Percentiles rank a stretch among this genome's conserved stretches.
phyloP scores from a whole-genome alignment of 225 moss, liverwort and hornwort species.

The Sphagnum tenellum region DNA sequence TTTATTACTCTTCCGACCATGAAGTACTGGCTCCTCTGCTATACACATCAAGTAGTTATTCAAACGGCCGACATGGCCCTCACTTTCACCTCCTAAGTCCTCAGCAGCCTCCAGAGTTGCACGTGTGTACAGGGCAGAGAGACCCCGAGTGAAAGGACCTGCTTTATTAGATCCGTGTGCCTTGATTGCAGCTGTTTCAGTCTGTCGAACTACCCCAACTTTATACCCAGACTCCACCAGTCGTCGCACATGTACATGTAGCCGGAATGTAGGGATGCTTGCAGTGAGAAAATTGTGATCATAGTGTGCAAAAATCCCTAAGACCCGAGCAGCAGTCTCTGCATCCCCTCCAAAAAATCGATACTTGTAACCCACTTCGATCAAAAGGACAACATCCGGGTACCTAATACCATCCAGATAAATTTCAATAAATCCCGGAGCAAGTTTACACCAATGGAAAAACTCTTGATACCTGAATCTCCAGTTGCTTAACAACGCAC shows the following conservation, averaged over 20 bases:
- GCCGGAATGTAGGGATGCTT: slow-evolving; percentile 84
- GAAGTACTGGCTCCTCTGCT: slow-evolving; percentile 58
- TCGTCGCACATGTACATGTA: slow-evolving; percentile 90
- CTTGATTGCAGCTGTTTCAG: slow-evolving; percentile 96
- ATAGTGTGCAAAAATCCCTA: slow-evolving; percentile 81
- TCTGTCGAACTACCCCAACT: slow-evolving; percentile 94
- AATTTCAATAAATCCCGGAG: no score
- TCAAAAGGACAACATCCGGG: slow-evolving; percentile 75
- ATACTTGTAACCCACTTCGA: slow-evolving; percentile 93
- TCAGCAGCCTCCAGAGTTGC: slow-evolving; percentile 91
- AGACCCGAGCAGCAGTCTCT: slow-evolving; percentile 62
- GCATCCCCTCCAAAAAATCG: slow-evolving; percentile 94
- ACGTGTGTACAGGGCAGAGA: slow-evolving; percentile 91
- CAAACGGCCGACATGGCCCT: slow-evolving; percentile 40
- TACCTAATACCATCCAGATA: slow-evolving; percentile 18
- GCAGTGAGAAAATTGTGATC: slow-evolving; percentile 86
- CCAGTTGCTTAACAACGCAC: no score
- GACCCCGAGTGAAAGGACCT: slow-evolving; percentile 79
- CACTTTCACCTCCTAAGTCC: slow-evolving; percentile 61
- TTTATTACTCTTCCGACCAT: slow-evolving; percentile 22
- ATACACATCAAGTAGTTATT: slow-evolving; percentile 94
- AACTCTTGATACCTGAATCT: no score
- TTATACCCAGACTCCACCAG: slow-evolving; percentile 94
- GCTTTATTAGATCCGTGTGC: slow-evolving; percentile 79
- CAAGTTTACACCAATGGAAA: no score